phyloP scores from a whole-genome alignment of 208 protist genomes.

The Angomonas desouzai region DNA sequence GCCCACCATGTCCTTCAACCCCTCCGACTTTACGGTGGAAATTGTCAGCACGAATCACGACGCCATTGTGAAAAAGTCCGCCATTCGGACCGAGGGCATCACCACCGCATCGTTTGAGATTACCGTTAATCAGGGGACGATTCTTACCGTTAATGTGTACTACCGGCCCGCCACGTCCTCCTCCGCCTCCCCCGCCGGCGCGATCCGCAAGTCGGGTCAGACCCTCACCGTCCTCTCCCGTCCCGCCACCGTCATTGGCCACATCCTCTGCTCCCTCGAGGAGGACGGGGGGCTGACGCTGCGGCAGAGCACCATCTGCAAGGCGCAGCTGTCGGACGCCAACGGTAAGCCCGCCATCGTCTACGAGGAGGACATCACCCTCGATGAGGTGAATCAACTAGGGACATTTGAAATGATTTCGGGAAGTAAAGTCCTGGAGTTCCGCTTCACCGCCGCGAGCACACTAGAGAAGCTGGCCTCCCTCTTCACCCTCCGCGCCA shows the following conservation, averaged over 20 bases:
- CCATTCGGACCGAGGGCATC: constrained; percentile 26
- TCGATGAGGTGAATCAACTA: constrained; percentile 29
- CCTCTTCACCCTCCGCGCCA: constrained; percentile 27
- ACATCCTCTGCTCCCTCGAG: constrained; percentile 27
- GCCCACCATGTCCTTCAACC: constrained; percentile 31
- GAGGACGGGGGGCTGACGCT: constrained; percentile 24
- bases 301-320: constrained; percentile 27
- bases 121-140: constrained; percentile 21
- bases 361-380: constrained; percentile 29
- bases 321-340: constrained; percentile 24
- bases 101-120: constrained; percentile 36
- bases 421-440: constrained; percentile 28
- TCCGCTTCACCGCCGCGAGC: constrained; percentile 32
- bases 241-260: constrained; percentile 27
- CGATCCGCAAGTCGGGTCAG: constrained; percentile 36
- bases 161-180: background rate
- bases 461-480: constrained; percentile 13
- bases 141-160: constrained; percentile 28
- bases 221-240: constrained; percentile 30
- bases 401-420: constrained; percentile 38
- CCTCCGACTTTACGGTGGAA: constrained; percentile 23
- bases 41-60: constrained; percentile 18
- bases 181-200: background rate
- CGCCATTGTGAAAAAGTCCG: constrained; percentile 22
- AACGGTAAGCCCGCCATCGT: constrained; percentile 24